A percentile compares a stretch with the other conserved stretches of the same genome.
Conservation (phyloP, 305 asterid genomes). For the Rubia occidens region DNA sequence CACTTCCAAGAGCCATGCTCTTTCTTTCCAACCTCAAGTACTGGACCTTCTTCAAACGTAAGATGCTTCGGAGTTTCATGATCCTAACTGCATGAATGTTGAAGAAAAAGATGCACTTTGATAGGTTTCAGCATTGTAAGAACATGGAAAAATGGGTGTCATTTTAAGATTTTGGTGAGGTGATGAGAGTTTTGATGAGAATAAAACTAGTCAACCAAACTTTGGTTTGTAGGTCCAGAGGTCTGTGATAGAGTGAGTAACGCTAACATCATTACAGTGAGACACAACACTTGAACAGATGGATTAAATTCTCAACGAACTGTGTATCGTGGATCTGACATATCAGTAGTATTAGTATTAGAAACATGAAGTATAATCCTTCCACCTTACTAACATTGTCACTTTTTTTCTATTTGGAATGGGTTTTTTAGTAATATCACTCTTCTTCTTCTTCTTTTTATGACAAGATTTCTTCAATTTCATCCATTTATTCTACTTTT, state of each 20-base stretch:
- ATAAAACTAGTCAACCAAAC: conserved; percentile 18
- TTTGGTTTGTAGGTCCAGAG: conserved; percentile 22
- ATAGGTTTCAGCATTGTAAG: conserved; percentile 23
- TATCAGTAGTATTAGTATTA: not conserved
- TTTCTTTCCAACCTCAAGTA: conserved; percentile 24
- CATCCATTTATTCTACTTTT: too few relatives aligned
- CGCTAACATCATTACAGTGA: conserved; percentile 12
- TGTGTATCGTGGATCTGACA: conserved; percentile 12
- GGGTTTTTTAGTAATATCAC: too few relatives aligned
- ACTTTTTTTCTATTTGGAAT: too few relatives aligned
- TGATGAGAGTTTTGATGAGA: conserved; percentile 18
- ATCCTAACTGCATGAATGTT: not conserved
- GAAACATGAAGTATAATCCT: not conserved
- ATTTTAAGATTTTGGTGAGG: conserved; percentile 19
- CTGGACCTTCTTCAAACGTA: conserved; percentile 25
- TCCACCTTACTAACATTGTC: too few relatives aligned
- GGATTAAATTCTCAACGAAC: conserved; percentile 5
- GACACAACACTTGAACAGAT: conserved; percentile 12
- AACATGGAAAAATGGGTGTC: conserved; percentile 25
- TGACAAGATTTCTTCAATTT: too few relatives aligned
- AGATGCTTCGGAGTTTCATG: conserved; percentile 20
- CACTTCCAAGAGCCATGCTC: conserved; percentile 15
- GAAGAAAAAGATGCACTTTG: conserved; percentile 14
- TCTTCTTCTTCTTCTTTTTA: too few relatives aligned
- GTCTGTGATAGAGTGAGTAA: conserved; percentile 9